Evolutionary conservation across 1,284 basidiomycete genomes (phyloP).

Genomic region (Ustilago cynodontis): DNA sequence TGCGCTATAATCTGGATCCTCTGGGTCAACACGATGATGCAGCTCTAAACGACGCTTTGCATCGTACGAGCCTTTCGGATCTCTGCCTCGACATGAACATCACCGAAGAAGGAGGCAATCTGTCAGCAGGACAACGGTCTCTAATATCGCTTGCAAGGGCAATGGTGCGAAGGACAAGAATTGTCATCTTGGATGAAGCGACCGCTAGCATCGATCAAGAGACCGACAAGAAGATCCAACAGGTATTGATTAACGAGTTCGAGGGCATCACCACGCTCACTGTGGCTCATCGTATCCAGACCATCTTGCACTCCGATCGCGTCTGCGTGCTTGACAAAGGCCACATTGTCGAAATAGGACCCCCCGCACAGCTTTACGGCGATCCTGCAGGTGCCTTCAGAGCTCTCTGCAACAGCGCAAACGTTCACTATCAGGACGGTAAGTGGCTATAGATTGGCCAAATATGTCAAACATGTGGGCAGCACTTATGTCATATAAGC

Average conservation of each 20-base stretch:
- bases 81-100: conserved; percentile 75
- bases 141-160: conserved; percentile 85
- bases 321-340: conserved; percentile 84
- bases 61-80: conserved; percentile 68
- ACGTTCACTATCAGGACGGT: conserved; percentile 13
- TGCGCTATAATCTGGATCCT: conserved; percentile 79
- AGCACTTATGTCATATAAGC: too few species aligned
- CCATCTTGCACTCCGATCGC: conserved; percentile 72
- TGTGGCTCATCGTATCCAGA: conserved; percentile 41
- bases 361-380: conserved; percentile 75
- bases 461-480: too few species aligned
- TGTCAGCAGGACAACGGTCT: conserved; percentile 76
- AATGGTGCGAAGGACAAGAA: conserved; percentile 68
- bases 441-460: conserved; percentile 7
- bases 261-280: conserved; percentile 32
- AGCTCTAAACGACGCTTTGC: conserved; percentile 63
- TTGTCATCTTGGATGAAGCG: conserved; percentile 51
- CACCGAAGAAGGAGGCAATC: conserved; percentile 85
- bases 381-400: conserved; percentile 18
- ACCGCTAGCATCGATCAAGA: conserved; percentile 66
- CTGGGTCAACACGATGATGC: conserved; percentile 76
- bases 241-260: conserved; percentile 49
- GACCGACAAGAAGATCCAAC: conserved; percentile 37
- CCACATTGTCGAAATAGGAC: conserved; percentile 78
- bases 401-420: conserved; percentile 22